Conservation (phyloP, 192 early-diverging fungal genomes). For the Coemansia sp. region DNA sequence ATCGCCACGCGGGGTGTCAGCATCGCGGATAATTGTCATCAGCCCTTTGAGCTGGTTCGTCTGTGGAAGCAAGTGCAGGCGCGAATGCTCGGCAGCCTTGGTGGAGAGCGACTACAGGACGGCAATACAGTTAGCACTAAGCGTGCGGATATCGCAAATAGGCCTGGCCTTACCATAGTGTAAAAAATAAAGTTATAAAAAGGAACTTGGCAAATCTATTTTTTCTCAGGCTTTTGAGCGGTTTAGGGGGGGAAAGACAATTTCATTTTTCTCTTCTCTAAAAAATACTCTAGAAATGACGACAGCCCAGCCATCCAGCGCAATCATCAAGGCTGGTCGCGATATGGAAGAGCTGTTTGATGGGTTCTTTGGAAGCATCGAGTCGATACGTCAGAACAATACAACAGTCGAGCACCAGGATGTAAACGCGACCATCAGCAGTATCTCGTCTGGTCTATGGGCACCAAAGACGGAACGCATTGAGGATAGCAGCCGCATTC, state of each 20-base stretch:
- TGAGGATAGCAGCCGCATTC: slow-evolving; percentile 21
- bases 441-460: slow-evolving; percentile 43
- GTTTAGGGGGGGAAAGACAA: no score
- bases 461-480: slow-evolving; percentile 31
- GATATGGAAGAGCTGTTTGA: slow-evolving; percentile 47
- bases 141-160: no score
- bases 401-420: slow-evolving; percentile 6
- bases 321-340: slow-evolving; percentile 26
- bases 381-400: slow-evolving; percentile 29
- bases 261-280: neutral
- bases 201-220: neutral
- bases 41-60: slow-evolving; percentile 75
- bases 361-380: slow-evolving; percentile 51
- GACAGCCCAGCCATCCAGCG: neutral
- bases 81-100: slow-evolving; percentile 48
- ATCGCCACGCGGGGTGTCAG: slow-evolving; percentile 75
- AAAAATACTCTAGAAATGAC: neutral
- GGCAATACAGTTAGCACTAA: neutral
- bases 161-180: neutral
- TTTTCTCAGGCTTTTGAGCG: no score
- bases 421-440: slow-evolving; percentile 35
- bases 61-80: slow-evolving; percentile 67
- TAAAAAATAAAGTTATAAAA: neutral
- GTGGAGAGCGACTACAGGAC: slow-evolving; percentile 22
- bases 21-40: slow-evolving; percentile 83